Base-by-base conservation (phyloP, 2,329 filamentous ascomycete genomes). In the Metarhizium guizhouense region DNA sequence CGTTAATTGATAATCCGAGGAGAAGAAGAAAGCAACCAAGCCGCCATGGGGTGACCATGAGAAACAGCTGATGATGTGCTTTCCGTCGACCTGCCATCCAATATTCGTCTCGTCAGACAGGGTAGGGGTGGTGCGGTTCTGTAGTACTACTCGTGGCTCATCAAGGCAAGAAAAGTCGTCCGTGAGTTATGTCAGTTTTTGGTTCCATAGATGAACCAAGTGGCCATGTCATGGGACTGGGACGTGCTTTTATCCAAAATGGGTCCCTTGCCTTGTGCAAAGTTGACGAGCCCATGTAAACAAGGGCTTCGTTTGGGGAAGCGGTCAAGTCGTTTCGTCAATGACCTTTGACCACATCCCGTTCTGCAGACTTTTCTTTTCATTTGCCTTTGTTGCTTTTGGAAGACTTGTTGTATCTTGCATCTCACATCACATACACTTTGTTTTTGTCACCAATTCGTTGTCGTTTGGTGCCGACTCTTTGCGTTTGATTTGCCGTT, bases 291-390 rank as follows among this genome's bases (percentile, higher is more conserved):
- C 53, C 56, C 54, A 51, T 53, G 56, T 43, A 43, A 55, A 56
- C 56, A 45, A 47, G 53, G 53, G 53, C 51, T 34, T 34, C 18
- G n/a, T 25, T 20, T 43, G 16, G 47, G 51, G 53, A 55, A 56
- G 57, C 54, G 57, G 56, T 56, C 59, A 56, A 56, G 53, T 56
- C n/a, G 52, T 55, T 52, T 53, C 29, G 55, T 61, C 56, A 66
- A 67, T 66, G 65, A 64, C 65, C 62, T 67, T 60, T 61, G 59
- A 59, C 58, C 59, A 62, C 59, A 54, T 65, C 66, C 64, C 61
- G 63, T 67, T 65, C 61, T 47, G 64, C 64, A 63, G 62, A 62
- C 32, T 20, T 34, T 32, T 42, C 32, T 32, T 14, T 45, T 30
- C 32, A 30, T 30, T 30, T 14, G 8, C 45, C 25, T 4, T 25